phyloP scores from a whole-genome alignment of 805 yeast species.

The Sugiyamaella qingdaonensis region DNA sequence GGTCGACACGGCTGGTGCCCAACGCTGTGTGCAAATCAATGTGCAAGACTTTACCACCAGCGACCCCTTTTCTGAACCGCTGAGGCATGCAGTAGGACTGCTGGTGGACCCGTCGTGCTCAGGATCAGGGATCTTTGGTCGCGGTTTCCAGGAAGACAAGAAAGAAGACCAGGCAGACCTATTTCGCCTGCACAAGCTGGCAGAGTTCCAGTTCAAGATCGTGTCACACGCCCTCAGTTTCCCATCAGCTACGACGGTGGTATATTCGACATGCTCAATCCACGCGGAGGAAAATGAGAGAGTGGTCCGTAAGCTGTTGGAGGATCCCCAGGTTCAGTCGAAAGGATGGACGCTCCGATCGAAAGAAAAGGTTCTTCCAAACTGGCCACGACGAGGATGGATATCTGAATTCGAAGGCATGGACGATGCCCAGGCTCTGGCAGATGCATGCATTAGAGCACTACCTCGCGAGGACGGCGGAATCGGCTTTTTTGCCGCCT shows the following conservation, averaged over 20 bases:
- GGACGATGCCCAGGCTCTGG: conserved; percentile 46
- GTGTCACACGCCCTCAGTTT: conserved; percentile 82
- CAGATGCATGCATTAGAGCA: conserved; percentile 84
- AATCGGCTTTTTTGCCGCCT: conserved; percentile 97
- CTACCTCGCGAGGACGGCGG: conserved; percentile 91
- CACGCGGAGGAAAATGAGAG: conserved; percentile 92
- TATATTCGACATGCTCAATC: conserved; percentile 93
- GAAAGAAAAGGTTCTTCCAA: conserved; percentile 63
- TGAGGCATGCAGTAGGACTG: conserved; percentile 65
- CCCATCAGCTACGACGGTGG: conserved; percentile 71
- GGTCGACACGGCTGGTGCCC: conserved; percentile 74
- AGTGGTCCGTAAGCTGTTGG: conserved; percentile 75
- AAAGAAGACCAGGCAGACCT: conserved; percentile 32
- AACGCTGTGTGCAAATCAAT: conserved; percentile 39
- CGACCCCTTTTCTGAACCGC: conserved; percentile 47
- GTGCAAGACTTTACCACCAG: conserved; percentile 60
- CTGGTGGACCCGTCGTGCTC: conserved; percentile 97
- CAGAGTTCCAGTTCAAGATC: conserved; percentile 83
- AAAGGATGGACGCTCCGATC: conserved; percentile 72
- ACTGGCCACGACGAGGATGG: conserved; percentile 85
- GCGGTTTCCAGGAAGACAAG: conserved; percentile 54
- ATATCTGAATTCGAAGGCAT: conserved; percentile 51
- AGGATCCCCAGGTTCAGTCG: conserved; percentile 57
- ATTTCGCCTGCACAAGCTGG: conserved; percentile 63
- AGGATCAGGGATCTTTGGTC: conserved; percentile 96